Evolutionary conservation across 1,139 yeast genomes (phyloP), one percentile per base, ranked within the genome.

Genomic region (Zygosaccharomyces pseudobailii): DNA sequence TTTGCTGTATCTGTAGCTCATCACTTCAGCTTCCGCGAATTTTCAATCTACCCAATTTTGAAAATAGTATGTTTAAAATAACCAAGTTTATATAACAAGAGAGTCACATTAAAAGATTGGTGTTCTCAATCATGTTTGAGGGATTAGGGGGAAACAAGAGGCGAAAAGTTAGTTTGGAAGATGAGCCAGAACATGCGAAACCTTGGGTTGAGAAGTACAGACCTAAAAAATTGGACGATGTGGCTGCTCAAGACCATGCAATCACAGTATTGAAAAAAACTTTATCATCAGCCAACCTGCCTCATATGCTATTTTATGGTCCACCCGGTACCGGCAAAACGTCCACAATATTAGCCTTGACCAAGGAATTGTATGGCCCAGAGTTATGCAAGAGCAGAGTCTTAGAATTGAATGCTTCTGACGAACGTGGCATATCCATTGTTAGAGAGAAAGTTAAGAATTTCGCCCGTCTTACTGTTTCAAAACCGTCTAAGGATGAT

Each of bases 261-360:
- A 87, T 90, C 7, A 78, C 78, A 23, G 95, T 92, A n/a, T 72
- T 92, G 55, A 84, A 85, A 64, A 81, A 83, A 60, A 85, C 96
- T 0, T 67, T 94, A 27, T 75, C 80, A 47, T 79, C 94, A 2
- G 85, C 92, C 39, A 90, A 92, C 63, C 61, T 89, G 47, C 97
- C 98, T 2, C 97, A 92, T 66, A 87, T 90, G 96, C 71, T 92
- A 42, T 90, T 90, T 69, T 90, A 90, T 64, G 97, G 97, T 0
- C 97, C 97, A 5, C 97, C 97, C 43, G 97, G 97, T 28, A 90
- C 97, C 0, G 97, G 97, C 51, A 90, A 90, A 62, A 90, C 97
- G 0, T 88, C 97, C 0, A 90, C 97, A 0, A 84, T 90, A 42
- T 70, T 90, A 45, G 97, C 97, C 2, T 71, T 90, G 55, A 90